Evolutionary conservation across 1,139 yeast genomes (phyloP).

Genomic region (Pichia sp.): DNA sequence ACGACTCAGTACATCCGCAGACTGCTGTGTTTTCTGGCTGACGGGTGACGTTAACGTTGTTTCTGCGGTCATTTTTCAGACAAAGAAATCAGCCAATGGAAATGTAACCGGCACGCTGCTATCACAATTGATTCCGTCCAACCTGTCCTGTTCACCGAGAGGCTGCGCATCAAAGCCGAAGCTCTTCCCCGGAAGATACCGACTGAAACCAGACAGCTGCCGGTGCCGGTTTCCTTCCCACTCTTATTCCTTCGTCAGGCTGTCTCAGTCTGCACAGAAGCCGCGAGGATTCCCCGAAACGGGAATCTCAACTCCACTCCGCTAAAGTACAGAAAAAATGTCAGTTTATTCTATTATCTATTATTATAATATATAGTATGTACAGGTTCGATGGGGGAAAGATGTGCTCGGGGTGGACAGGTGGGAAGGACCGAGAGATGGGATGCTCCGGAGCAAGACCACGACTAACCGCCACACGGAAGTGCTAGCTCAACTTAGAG

Average conservation of each 20-base stretch:
- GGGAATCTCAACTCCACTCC: not conserved
- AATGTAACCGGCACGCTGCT: not conserved
- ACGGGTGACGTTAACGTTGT: not conserved
- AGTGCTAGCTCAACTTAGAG: too few relatives aligned
- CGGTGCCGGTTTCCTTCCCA: not conserved
- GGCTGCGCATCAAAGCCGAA: not conserved
- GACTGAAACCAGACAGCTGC: not conserved
- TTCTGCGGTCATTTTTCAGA: conserved; percentile 2
- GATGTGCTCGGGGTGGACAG: too few relatives aligned
- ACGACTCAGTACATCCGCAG: not conserved
- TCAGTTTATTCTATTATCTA: not conserved
- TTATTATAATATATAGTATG: not conserved
- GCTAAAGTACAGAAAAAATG: not conserved
- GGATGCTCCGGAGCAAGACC: too few relatives aligned
- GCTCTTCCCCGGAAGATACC: not conserved
- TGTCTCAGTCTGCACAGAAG: not conserved
- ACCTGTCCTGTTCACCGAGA: not conserved
- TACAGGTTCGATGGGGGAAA: not conserved
- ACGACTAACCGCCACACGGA: too few relatives aligned
- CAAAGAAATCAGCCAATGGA: not conserved
- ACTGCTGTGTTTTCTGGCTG: not conserved
- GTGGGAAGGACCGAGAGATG: too few relatives aligned
- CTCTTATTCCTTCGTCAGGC: not conserved
- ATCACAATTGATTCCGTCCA: not conserved
- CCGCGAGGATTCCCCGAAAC: conserved; percentile 4